Evolutionary conservation across 164 flowering plant species (phyloP).

Genomic region (Dillenia suffruticosa): DNA sequence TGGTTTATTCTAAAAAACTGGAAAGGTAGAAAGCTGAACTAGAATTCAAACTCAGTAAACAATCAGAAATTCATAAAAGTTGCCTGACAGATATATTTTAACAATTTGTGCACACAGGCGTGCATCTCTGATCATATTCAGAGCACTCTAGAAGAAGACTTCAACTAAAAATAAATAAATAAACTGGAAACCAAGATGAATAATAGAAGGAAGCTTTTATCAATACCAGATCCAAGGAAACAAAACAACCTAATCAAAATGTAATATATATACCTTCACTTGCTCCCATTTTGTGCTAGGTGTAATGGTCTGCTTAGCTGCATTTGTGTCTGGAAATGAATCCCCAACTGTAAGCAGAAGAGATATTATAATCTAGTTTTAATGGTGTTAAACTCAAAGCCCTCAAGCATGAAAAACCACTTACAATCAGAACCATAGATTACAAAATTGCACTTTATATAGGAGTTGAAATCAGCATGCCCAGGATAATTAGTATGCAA

Average conservation of each 20-base stretch:
- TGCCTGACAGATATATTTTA: no score
- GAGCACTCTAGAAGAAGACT: no score
- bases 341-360: slow-evolving; percentile 40
- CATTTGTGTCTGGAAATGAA: slow-evolving; percentile 43
- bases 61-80: no score
- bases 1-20: no score
- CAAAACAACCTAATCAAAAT: background rate
- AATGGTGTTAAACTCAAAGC: background rate
- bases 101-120: no score
- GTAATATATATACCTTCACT: slow-evolving; percentile 62
- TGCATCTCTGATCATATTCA: no score
- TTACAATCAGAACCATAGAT: slow-evolving; percentile 55
- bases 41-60: no score
- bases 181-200: no score
- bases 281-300: slow-evolving; percentile 95
- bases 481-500: slow-evolving; percentile 96
- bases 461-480: slow-evolving; percentile 94
- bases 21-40: no score
- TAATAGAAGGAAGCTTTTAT: no score
- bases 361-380: background rate
- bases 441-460: slow-evolving; percentile 89
- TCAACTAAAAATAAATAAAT: no score
- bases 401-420: slow-evolving; percentile 9
- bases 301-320: slow-evolving; percentile 56
- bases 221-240: background rate